phyloP scores from a whole-genome alignment of 2,329 filamentous ascomycete genomes.

The Diplodia seriata region DNA sequence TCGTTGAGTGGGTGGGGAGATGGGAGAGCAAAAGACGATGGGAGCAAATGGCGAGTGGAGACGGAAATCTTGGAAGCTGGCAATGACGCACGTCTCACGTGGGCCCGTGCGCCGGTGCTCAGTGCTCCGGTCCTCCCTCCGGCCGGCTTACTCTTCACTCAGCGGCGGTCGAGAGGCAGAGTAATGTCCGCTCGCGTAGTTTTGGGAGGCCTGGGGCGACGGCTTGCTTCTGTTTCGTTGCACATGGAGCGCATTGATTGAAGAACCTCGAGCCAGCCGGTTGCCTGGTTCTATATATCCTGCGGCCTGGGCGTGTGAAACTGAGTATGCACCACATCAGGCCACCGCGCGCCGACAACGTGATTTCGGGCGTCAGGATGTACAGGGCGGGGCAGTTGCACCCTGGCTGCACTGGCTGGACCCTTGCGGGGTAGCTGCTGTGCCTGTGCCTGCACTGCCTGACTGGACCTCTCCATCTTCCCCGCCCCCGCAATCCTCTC shows the following conservation, averaged over 20 bases:
- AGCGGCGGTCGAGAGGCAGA: neutral
- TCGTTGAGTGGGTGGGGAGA: conserved; percentile 16
- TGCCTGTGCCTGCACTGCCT: too few species aligned
- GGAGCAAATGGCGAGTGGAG: conserved; percentile 7
- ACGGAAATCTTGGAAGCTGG: conserved; percentile 24
- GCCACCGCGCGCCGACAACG: neutral
- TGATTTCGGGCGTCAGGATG: conserved; percentile 12
- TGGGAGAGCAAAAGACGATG: conserved; percentile 12
- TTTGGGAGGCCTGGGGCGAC: neutral
- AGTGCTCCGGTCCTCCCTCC: neutral
- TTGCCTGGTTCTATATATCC: neutral
- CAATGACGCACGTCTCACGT: conserved; percentile 24
- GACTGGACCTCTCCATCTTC: too few species aligned
- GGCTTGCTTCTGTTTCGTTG: neutral
- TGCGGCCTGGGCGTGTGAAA: neutral
- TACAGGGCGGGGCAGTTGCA: conserved; percentile 13
- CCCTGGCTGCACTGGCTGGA: conserved; percentile 1
- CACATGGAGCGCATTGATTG: neutral
- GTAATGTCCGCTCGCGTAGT: neutral
- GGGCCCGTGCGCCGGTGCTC: neutral
- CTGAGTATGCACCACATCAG: conserved; percentile 1
- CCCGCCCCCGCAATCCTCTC: neutral
- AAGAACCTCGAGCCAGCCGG: neutral
- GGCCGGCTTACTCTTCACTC: neutral
- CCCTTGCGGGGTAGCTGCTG: conserved; percentile 23